A percentile compares a stretch with the other conserved stretches of the same genome.
Evolutionary conservation across 352 stramenopile genomes (phyloP).

Genomic region (Globisporangium rhizosaccharum): DNA sequence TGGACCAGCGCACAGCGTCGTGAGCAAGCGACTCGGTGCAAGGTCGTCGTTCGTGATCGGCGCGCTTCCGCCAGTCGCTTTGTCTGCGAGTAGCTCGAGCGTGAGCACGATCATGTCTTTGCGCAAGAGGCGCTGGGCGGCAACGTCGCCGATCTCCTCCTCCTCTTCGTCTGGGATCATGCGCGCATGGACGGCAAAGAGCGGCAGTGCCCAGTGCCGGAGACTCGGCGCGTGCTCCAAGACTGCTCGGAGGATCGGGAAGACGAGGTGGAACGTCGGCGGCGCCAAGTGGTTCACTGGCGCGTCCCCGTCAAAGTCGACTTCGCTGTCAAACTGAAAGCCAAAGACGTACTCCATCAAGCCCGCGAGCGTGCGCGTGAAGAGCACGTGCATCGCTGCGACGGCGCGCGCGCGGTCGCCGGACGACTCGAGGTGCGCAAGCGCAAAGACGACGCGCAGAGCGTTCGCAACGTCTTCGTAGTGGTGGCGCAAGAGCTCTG

Average conservation of each 20-base stretch:
- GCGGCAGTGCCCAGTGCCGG: conserved; percentile 60
- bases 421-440: conserved; percentile 31
- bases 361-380: conserved; percentile 48
- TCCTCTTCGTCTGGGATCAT: conserved; percentile 88
- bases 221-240: conserved; percentile 44
- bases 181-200: conserved; percentile 73
- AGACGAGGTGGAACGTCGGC: conserved; percentile 74
- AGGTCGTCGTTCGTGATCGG: conserved; percentile 69
- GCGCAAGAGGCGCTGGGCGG: conserved; percentile 63
- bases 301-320: conserved; percentile 62
- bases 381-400: conserved; percentile 36
- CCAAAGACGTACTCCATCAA: conserved; percentile 81
- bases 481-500: conserved; percentile 53
- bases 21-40: conserved; percentile 43
- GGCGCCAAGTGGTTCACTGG: conserved; percentile 64
- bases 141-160: conserved; percentile 82
- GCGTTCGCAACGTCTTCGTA: conserved; percentile 59
- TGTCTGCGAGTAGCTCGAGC: conserved; percentile 55
- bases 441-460: conserved; percentile 45
- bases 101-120: conserved; percentile 70
- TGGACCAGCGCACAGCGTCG: conserved; percentile 50
- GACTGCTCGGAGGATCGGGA: conserved; percentile 60
- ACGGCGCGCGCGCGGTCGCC: conserved; percentile 36
- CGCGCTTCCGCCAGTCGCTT: conserved; percentile 35
- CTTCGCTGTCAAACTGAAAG: conserved; percentile 75